Evolutionary conservation across 2,329 filamentous ascomycete species (phyloP).

Genomic region (Exophiala sp.): DNA sequence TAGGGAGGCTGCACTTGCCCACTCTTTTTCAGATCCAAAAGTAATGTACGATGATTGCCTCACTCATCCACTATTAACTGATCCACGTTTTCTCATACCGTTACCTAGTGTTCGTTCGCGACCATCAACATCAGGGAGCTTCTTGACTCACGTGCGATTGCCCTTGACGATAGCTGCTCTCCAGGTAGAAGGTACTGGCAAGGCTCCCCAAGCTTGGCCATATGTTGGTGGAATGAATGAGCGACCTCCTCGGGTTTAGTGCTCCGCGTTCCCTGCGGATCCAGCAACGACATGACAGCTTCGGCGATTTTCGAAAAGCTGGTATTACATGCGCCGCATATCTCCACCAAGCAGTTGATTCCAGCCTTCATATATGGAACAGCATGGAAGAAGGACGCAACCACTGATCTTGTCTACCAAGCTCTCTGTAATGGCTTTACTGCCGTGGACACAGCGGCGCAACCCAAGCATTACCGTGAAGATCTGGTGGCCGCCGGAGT

Average conservation of each 20-base stretch:
- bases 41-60: no score
- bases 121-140: no score
- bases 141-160: no score
- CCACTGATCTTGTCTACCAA: conserved; percentile 63
- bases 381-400: conserved; percentile 76
- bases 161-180: no score
- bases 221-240: neutral
- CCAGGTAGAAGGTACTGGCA: no score
- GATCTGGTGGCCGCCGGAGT: conserved; percentile 66
- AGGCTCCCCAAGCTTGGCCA: neutral
- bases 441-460: conserved; percentile 72
- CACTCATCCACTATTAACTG: no score
- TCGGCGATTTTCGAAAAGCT: conserved; percentile 23
- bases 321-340: conserved; percentile 19
- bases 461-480: conserved; percentile 76
- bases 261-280: no score
- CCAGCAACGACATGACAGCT: conserved; percentile 10
- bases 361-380: conserved; percentile 68
- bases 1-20: no score
- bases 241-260: no score
- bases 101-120: no score
- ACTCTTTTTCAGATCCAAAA: no score
- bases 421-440: conserved; percentile 66
- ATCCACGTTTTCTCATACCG: no score
- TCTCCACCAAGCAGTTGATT: conserved; percentile 12